These are phyloP conservation scores for Xylaria arbuscula DNA, from an alignment of 2,329 filamentous ascomycete genomes.

Conservation along the genomic window DNA sequence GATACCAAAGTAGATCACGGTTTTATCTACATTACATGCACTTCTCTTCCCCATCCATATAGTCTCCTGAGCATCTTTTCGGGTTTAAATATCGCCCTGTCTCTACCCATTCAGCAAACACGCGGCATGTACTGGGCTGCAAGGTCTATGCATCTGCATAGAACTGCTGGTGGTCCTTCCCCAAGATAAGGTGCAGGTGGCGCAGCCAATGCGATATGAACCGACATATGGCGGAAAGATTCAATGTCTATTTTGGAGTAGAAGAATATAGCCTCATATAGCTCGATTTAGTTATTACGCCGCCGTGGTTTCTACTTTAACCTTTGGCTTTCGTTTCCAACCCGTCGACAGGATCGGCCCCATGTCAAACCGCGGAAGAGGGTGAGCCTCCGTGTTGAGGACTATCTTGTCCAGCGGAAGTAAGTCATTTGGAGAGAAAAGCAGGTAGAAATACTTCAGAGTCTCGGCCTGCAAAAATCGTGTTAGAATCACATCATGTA, in stretches of 20 bases:
- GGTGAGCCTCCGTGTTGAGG: conserved; percentile 95
- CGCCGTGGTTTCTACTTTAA: conserved; percentile 47
- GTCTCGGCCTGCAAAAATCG: conserved; percentile 78
- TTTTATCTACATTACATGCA: not conserved
- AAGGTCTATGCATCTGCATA: not conserved
- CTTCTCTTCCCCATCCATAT: not conserved
- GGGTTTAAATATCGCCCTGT: not conserved
- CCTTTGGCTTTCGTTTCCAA: conserved; percentile 78
- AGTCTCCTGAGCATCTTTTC: not conserved
- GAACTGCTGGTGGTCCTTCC: not conserved
- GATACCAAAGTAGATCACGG: not conserved
- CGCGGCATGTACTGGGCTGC: not conserved
- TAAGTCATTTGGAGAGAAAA: conserved; percentile 87
- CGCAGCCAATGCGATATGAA: not conserved
- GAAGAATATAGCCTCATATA: not conserved
- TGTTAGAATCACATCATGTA: conserved; percentile 18
- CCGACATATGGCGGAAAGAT: not conserved
- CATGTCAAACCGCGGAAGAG: conserved; percentile 87
- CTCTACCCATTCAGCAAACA: not conserved
- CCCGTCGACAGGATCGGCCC: conserved; percentile 81
- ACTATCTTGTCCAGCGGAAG: conserved; percentile 88
- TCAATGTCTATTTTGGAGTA: not conserved
- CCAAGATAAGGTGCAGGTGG: not conserved
- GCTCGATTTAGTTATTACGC: conserved; percentile 4
- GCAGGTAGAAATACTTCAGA: conserved; percentile 95